Evolutionary conservation across 805 yeast species (phyloP).

Genomic region (Candida pseudofarinosa): DNA sequence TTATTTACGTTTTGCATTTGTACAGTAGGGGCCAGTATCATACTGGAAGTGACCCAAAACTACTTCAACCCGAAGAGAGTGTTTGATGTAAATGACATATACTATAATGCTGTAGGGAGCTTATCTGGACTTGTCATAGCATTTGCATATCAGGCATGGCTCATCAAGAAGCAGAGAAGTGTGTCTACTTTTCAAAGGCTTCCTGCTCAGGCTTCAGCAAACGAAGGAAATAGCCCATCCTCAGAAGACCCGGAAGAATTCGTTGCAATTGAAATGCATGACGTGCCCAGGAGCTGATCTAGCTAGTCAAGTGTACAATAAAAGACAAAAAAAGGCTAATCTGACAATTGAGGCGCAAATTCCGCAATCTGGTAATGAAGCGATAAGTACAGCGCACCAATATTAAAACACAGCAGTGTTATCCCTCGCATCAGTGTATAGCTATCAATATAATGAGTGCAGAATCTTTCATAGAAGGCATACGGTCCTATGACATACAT

Average conservation of each 20-base stretch:
- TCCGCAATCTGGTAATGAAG: too few relatives aligned
- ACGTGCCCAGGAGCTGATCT: slow-evolving; percentile 3
- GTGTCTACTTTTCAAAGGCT: neutral
- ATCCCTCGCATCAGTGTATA: neutral
- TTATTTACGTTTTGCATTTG: slow-evolving; percentile 39
- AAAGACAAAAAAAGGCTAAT: too few relatives aligned
- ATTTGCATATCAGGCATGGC: slow-evolving; percentile 7
- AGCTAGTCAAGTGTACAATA: neutral
- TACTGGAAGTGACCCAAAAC: slow-evolving; percentile 51
- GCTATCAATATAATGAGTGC: neutral
- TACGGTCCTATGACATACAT: slow-evolving; percentile 50
- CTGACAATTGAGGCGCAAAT: too few relatives aligned
- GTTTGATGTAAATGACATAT: slow-evolving; percentile 49
- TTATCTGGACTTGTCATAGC: slow-evolving; percentile 19
- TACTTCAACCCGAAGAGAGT: slow-evolving; percentile 41
- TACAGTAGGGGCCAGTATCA: slow-evolving; percentile 43
- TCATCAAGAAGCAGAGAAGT: slow-evolving; percentile 2
- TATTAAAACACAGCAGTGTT: neutral
- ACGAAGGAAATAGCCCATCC: neutral
- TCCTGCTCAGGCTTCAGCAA: neutral
- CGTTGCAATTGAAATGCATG: slow-evolving; percentile 19
- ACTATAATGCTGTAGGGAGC: slow-evolving; percentile 30
- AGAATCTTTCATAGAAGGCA: slow-evolving; percentile 15
- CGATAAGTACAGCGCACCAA: too few relatives aligned
- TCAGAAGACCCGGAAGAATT: slow-evolving; percentile 12